Conservation (phyloP, 768 basidiomycete species). For the Mycena venus region DNA sequence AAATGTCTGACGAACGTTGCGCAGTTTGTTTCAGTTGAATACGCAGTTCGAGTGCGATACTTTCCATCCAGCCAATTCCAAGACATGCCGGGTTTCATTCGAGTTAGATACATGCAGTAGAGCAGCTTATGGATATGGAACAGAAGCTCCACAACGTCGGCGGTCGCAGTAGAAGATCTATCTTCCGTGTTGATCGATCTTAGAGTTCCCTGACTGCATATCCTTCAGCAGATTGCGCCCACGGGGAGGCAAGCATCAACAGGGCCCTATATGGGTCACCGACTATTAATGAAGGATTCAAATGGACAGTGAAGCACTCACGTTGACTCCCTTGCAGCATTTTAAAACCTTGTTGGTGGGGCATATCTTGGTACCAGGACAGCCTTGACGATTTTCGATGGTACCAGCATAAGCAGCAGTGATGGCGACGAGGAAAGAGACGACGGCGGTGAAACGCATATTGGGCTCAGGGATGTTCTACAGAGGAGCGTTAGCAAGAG, state of each 20-base stretch:
- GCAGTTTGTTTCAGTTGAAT: no score
- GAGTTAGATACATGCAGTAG: no score
- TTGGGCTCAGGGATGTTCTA: slow-evolving; percentile 13
- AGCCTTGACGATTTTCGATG: slow-evolving; percentile 19
- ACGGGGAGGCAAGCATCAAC: slow-evolving; percentile 14
- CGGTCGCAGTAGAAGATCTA: no score
- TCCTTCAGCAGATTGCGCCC: slow-evolving; percentile 13
- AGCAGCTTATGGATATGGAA: no score
- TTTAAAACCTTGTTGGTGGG: slow-evolving; percentile 3
- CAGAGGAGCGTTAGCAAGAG: not conserved
- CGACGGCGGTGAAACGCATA: slow-evolving; percentile 14
- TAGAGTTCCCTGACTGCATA: slow-evolving; percentile 6
- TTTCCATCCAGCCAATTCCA: no score
- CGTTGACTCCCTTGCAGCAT: slow-evolving; percentile 18
- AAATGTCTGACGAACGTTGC: no score
- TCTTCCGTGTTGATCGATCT: no score
- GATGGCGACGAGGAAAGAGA: slow-evolving; percentile 1
- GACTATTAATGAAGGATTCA: slow-evolving; percentile 5
- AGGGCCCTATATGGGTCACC: slow-evolving; percentile 12
- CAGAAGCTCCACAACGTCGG: no score
- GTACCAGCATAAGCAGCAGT: slow-evolving; percentile 12
- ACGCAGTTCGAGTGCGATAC: no score
- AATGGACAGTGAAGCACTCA: slow-evolving; percentile 2
- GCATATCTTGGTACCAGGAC: slow-evolving; percentile 16
- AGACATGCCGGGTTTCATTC: no score